Evolutionary conservation across 2,329 filamentous ascomycete species (phyloP).

Genomic region (Lachnellula occidentalis): DNA sequence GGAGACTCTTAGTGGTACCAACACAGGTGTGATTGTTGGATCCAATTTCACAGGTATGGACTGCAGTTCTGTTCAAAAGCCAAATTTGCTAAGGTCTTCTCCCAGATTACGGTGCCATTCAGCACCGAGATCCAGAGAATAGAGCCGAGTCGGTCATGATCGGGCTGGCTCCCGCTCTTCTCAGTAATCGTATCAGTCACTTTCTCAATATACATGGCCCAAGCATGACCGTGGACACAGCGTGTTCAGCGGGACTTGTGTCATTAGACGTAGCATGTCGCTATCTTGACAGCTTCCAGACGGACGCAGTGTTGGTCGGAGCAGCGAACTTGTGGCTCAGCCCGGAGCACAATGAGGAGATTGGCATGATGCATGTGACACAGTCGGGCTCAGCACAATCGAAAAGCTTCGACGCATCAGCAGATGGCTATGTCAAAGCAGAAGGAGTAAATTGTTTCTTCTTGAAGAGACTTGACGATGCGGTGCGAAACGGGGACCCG

Average conservation of each 20-base stretch:
- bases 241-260: not conserved
- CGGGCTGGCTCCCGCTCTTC: too few relatives aligned
- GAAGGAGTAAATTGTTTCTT: slow-evolving; percentile 39
- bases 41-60: slow-evolving; percentile 23
- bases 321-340: not conserved
- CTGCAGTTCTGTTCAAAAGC: too few relatives aligned
- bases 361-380: not conserved
- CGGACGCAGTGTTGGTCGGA: not conserved
- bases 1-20: slow-evolving; percentile 9
- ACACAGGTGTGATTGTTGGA: slow-evolving; percentile 12
- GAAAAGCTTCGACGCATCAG: slow-evolving; percentile 16
- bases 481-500: slow-evolving; percentile 37
- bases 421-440: slow-evolving; percentile 39
- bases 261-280: not conserved
- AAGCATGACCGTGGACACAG: not conserved
- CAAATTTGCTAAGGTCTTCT: too few relatives aligned
- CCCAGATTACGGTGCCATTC: too few relatives aligned
- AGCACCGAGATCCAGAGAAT: too few relatives aligned
- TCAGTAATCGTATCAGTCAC: not conserved
- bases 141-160: too few relatives aligned
- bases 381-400: slow-evolving; percentile 8
- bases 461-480: slow-evolving; percentile 38
- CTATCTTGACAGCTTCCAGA: not conserved
- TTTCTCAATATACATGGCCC: not conserved
- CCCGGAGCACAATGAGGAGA: not conserved